Evolutionary conservation across 768 basidiomycete genomes (phyloP).

Genomic region (Ramaria sp.): DNA sequence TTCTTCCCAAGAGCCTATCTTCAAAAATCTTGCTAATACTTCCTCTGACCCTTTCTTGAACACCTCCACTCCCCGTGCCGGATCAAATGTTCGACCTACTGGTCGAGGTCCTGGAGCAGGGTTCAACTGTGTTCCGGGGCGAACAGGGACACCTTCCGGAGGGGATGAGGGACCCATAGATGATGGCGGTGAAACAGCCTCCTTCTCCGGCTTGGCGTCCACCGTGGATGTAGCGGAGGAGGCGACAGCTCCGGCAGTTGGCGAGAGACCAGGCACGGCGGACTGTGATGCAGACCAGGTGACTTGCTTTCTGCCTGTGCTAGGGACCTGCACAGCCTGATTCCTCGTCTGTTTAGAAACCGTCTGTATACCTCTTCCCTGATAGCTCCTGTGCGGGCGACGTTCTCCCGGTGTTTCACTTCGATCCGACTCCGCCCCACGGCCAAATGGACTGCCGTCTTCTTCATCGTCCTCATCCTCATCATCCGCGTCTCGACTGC

Average conservation of each 20-base stretch:
- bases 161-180: slow-evolving; percentile 45
- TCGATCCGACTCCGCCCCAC: slow-evolving; percentile 18
- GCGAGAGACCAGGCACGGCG: neutral
- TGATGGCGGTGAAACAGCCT: slow-evolving; percentile 43
- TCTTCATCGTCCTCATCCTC: slow-evolving; percentile 58
- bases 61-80: slow-evolving; percentile 71
- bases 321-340: slow-evolving; percentile 50
- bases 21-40: slow-evolving; percentile 73
- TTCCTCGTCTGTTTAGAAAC: slow-evolving; percentile 39
- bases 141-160: slow-evolving; percentile 26
- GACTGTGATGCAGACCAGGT: neutral
- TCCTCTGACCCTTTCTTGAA: slow-evolving; percentile 86
- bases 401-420: slow-evolving; percentile 11
- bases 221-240: slow-evolving; percentile 1
- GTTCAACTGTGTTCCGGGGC: slow-evolving; percentile 18
- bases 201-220: neutral
- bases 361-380: slow-evolving; percentile 64
- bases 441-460: slow-evolving; percentile 10
- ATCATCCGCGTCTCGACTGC: slow-evolving; percentile 74
- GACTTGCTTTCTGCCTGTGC: neutral
- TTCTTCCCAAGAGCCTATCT: slow-evolving; percentile 58
- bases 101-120: slow-evolving; percentile 25
- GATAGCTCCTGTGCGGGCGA: slow-evolving; percentile 54
- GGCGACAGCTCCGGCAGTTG: neutral
- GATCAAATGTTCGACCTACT: slow-evolving; percentile 70